Evolutionary conservation across 2,329 filamentous ascomycete genomes (phyloP).

Genomic region (Monosporascus sp.): DNA sequence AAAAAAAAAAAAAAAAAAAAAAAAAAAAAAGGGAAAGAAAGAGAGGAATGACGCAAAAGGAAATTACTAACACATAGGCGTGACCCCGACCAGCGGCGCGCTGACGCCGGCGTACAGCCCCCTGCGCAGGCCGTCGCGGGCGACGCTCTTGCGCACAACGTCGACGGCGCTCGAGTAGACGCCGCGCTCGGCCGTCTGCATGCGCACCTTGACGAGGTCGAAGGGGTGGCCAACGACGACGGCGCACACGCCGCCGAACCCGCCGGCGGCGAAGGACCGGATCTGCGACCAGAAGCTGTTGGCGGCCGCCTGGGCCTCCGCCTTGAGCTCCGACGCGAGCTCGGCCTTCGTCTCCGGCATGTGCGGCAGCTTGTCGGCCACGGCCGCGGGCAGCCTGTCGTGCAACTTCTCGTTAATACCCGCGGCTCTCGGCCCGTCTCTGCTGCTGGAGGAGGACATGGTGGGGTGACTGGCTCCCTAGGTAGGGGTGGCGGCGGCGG

Average conservation of each 20-base stretch:
- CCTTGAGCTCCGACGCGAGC: constrained; percentile 38
- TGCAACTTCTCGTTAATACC: constrained; percentile 30
- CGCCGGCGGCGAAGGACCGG: constrained; percentile 81
- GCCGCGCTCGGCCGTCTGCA: constrained; percentile 93
- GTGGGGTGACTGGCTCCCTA: too few species aligned
- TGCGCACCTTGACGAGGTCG: constrained; percentile 92
- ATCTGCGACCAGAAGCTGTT: constrained; percentile 46
- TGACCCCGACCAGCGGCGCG: constrained; percentile 90
- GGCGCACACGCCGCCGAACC: constrained; percentile 88
- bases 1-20: too few species aligned
- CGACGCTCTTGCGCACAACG: constrained; percentile 83
- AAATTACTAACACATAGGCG: constrained; percentile 85
- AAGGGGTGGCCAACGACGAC: constrained; percentile 95
- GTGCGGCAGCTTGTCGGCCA: constrained; percentile 36
- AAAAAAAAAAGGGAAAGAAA: not conserved
- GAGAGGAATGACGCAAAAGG: not conserved
- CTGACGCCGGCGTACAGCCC: constrained; percentile 96
- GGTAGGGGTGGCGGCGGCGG: too few species aligned
- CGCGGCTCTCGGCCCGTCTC: not conserved
- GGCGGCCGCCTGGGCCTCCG: constrained; percentile 34
- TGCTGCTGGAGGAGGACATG: not conserved
- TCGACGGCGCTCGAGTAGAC: constrained; percentile 88
- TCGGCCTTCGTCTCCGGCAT: constrained; percentile 40
- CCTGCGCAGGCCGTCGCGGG: constrained; percentile 72
- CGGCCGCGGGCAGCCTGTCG: constrained; percentile 25